Percentiles rank a stretch among this genome's conserved stretches.
Evolutionary conservation across 129 eudicot genomes (phyloP).

Genomic region (Tagetes patula): DNA sequence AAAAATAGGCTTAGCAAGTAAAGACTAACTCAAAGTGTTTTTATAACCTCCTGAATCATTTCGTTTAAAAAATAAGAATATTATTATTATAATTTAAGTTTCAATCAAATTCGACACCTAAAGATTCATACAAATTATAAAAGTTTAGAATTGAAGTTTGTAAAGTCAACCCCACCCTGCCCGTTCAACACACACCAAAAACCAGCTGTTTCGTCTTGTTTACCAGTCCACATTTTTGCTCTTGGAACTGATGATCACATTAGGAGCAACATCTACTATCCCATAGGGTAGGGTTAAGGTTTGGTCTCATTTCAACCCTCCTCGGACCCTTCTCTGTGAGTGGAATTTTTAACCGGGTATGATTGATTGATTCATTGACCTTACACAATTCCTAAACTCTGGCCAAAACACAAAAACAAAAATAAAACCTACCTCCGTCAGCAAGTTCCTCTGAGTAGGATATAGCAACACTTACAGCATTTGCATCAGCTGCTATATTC

Average conservation of each 20-base stretch:
- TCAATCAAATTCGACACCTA: neutral
- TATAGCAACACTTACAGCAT: slow-evolving; percentile 77
- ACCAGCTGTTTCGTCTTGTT: neutral
- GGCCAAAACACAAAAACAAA: neutral
- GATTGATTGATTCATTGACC: too few species aligned
- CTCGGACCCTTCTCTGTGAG: too few species aligned
- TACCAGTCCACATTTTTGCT: too few species aligned
- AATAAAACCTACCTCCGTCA: slow-evolving; percentile 49
- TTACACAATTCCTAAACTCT: neutral
- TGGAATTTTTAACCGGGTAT: too few species aligned
- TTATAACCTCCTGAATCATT: too few species aligned
- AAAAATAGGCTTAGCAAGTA: too few species aligned
- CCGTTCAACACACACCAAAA: neutral
- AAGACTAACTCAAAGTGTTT: too few species aligned
- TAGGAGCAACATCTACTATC: too few species aligned
- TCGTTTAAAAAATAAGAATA: neutral
- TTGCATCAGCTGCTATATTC: slow-evolving; percentile 67
- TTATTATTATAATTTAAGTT: neutral
- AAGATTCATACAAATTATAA: neutral
- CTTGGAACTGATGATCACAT: too few species aligned
- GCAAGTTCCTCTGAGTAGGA: slow-evolving; percentile 44
- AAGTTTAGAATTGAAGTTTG: neutral
- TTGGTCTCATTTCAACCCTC: too few species aligned
- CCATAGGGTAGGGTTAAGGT: too few species aligned
- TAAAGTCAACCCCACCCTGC: neutral